A percentile compares a stretch with the other conserved stretches of the same genome.
phyloP scores from a whole-genome alignment of 2,329 filamentous ascomycete genomes.

The Myriosclerotinia scirpicola region DNA sequence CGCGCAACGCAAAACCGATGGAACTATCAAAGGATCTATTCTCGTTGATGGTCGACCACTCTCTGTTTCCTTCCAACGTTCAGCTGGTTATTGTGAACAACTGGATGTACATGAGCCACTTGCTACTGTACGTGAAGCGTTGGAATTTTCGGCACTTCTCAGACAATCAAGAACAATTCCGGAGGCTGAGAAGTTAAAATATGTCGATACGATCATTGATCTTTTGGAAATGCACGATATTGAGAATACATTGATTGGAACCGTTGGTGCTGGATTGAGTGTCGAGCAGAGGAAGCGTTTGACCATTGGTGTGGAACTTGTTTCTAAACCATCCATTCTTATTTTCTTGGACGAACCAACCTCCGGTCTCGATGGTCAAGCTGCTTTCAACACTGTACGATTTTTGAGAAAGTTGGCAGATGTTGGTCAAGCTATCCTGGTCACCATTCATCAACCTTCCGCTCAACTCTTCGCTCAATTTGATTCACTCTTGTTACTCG shows the following conservation, averaged over 20 bases:
- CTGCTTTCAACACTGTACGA: slow-evolving; percentile 61
- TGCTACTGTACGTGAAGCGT: slow-evolving; percentile 81
- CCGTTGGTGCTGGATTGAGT: slow-evolving; percentile 60
- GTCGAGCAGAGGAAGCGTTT: slow-evolving; percentile 62
- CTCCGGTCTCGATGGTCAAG: slow-evolving; percentile 62
- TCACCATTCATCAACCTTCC: slow-evolving; percentile 57
- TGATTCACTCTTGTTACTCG: slow-evolving; percentile 63
- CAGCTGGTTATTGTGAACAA: slow-evolving; percentile 70
- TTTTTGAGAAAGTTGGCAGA: slow-evolving; percentile 62
- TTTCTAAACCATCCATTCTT: slow-evolving; percentile 56
- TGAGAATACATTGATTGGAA: slow-evolving; percentile 63
- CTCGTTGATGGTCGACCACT: slow-evolving; percentile 62
- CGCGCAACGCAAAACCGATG: slow-evolving; percentile 82
- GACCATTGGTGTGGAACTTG: slow-evolving; percentile 61
- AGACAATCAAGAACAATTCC: slow-evolving; percentile 74
- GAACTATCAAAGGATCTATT: slow-evolving; percentile 84
- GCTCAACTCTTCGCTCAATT: slow-evolving; percentile 56
- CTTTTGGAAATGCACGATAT: slow-evolving; percentile 68
- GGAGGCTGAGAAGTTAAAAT: slow-evolving; percentile 71
- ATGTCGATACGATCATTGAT: slow-evolving; percentile 74
- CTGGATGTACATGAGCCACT: slow-evolving; percentile 86
- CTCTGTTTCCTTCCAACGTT: slow-evolving; percentile 82
- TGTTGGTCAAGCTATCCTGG: slow-evolving; percentile 54
- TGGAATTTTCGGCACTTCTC: slow-evolving; percentile 80
- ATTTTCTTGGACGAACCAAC: slow-evolving; percentile 65